Base-by-base conservation (phyloP, 805 yeast genomes). In the Hanseniaspora taiwanica region DNA sequence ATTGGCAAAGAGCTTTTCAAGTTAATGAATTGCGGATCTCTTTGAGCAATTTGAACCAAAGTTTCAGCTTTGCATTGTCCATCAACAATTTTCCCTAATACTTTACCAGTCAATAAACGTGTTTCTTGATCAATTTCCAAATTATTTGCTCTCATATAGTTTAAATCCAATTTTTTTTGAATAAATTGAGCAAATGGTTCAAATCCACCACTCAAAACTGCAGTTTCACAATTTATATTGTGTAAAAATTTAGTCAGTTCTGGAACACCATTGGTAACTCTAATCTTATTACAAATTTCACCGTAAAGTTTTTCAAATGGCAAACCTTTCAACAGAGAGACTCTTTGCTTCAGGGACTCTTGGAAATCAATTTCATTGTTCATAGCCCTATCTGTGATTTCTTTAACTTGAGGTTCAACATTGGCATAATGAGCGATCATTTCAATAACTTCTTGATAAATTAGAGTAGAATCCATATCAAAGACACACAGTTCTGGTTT, bases 401-500 rank as follows among this genome's bases (percentile, higher is more conserved):
- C 81, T 4, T 89, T 81, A 6, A 91, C 98, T 56, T 84, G 68
- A 5, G 70, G 76, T 54, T 91, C 96, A 25, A 91, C 94, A 48
- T 73, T 70, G n/a, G 96, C 97, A 51, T 83, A 80, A 0, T 85
- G 85, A 2, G 98, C 98, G 48, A 91, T 89, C 54, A 91, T 61
- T 55, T 91, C 99, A 49, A 91, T 91, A 31, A 91, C 96, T 62
- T 91, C 99, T 61, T 91, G 97, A 57, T 81, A 78, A 48, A 91
- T 91, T 54, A 91, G 65, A 0, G 99, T 91, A 0, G 96, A 86
- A 64, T 91, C 99, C 98, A 91, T 91, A 53, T 91, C 99, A 55
- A 91, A 91, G 9, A 93, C 83, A 45, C 83, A 78, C 38, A 91
- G 65, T 51, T 74, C 71, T 53, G 43, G 43, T 24, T 34, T 37